Percentiles rank a stretch among this genome's conserved stretches.
Evolutionary conservation across 2,329 filamentous ascomycete species (phyloP).

Genomic region (Colletotrichum kahawae): DNA sequence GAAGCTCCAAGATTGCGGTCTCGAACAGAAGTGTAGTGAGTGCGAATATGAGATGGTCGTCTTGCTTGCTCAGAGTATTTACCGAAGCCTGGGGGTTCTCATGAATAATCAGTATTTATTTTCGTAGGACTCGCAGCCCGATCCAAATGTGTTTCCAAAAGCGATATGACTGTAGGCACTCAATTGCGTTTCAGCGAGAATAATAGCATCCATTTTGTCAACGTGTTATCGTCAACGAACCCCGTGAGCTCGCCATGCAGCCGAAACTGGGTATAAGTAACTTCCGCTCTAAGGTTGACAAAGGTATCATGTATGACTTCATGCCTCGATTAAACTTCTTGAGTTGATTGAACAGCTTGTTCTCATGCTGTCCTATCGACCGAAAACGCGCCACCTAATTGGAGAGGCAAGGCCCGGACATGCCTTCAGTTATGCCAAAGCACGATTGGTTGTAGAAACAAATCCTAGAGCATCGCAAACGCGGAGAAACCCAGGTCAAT

Average conservation of each 20-base stretch:
- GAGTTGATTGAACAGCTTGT: fast-evolving
- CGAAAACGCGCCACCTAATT: background rate
- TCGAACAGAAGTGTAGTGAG: background rate
- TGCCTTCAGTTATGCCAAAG: fast-evolving
- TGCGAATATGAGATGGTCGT: background rate
- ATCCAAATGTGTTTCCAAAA: background rate
- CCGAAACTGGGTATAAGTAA: background rate
- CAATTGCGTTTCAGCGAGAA: background rate
- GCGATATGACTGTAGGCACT: background rate
- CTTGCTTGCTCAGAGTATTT: background rate
- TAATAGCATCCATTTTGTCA: fast-evolving
- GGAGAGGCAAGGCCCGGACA: background rate
- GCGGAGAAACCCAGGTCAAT: background rate
- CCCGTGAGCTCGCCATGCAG: background rate
- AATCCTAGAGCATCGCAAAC: background rate
- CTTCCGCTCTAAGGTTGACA: background rate
- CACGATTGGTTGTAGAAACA: background rate
- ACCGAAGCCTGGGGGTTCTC: background rate
- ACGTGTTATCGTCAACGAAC: background rate
- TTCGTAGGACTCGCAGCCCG: background rate
- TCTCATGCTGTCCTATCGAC: fast-evolving
- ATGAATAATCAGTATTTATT: background rate
- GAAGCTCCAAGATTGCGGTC: fast-evolving
- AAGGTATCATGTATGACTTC: background rate
- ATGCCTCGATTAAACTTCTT: background rate